These are phyloP conservation scores for Didymella pinodella DNA, from an alignment of 2,329 filamentous ascomycete genomes.

Conservation along the genomic window DNA sequence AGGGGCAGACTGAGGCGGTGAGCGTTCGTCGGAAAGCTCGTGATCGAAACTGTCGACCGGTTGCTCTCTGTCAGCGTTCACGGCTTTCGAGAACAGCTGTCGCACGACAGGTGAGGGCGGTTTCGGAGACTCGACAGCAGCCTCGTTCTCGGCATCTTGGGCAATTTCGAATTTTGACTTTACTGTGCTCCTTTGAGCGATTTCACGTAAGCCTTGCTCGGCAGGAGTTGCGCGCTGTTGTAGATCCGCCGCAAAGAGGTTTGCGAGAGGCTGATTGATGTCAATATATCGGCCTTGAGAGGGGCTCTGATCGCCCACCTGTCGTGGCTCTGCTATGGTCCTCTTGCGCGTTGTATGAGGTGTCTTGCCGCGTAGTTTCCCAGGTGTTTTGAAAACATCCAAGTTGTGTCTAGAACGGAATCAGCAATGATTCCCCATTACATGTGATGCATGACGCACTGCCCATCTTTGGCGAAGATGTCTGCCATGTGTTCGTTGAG, in stretches of 20 bases:
- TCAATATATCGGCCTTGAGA: conserved; percentile 31
- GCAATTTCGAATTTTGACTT: conserved; percentile 69
- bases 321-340: conserved; percentile 63
- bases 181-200: conserved; percentile 62
- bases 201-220: conserved; percentile 58
- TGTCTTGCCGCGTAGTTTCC: conserved; percentile 82
- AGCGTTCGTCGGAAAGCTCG: conserved; percentile 15
- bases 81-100: conserved; percentile 39
- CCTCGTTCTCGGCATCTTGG: conserved; percentile 58
- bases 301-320: conserved; percentile 68
- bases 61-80: conserved; percentile 43
- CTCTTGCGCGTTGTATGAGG: conserved; percentile 74
- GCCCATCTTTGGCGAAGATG: conserved; percentile 84
- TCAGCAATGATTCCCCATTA: conserved; percentile 34
- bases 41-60: conserved; percentile 32
- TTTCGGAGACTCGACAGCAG: conserved; percentile 34
- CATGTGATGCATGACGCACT: conserved; percentile 66
- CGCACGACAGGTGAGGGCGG: conserved; percentile 39
- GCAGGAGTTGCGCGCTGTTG: conserved; percentile 60
- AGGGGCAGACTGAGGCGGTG: conserved; percentile 23
- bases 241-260: conserved; percentile 57
- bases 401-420: conserved; percentile 74
- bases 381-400: conserved; percentile 95
- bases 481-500: conserved; percentile 98
- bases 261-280: conserved; percentile 55